Evolutionary conservation across 164 flowering plant species (phyloP).

Genomic region (Chimonanthus praecox): DNA sequence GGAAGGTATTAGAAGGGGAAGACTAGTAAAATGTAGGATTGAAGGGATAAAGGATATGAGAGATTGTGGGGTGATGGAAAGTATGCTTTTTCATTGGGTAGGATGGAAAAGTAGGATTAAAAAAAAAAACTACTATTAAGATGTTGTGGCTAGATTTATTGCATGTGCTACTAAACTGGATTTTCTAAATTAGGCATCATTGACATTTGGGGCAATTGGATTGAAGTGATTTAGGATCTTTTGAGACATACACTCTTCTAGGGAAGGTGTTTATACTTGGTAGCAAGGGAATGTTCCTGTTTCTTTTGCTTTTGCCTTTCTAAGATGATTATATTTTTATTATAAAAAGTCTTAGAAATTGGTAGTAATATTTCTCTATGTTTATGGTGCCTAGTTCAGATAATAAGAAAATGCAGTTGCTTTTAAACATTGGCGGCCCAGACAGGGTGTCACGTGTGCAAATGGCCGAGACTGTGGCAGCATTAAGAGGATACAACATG

Average conservation of each 20-base stretch:
- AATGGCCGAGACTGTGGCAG: conserved; percentile 87
- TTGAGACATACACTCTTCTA: neutral
- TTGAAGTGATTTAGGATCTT: neutral
- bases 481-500: conserved; percentile 47
- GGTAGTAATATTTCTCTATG: neutral
- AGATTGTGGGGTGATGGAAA: too few relatives aligned
- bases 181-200: too few relatives aligned
- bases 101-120: too few relatives aligned
- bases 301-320: neutral
- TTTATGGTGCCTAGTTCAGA: conserved; percentile 31
- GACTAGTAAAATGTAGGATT: too few relatives aligned
- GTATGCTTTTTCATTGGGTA: too few relatives aligned
- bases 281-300: neutral
- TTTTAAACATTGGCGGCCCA: conserved; percentile 81
- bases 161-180: too few relatives aligned
- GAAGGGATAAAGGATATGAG: too few relatives aligned
- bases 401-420: conserved; percentile 45
- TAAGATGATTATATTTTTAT: neutral
- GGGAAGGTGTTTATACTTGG: neutral
- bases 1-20: too few relatives aligned
- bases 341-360: neutral
- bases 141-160: too few relatives aligned
- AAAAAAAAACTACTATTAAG: too few relatives aligned
- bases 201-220: neutral
- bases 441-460: conserved; percentile 82